A percentile compares a stretch with the other conserved stretches of the same genome.
Evolutionary conservation across 2,329 filamentous ascomycete species (phyloP).

Genomic region (Hypoxylon sp.): DNA sequence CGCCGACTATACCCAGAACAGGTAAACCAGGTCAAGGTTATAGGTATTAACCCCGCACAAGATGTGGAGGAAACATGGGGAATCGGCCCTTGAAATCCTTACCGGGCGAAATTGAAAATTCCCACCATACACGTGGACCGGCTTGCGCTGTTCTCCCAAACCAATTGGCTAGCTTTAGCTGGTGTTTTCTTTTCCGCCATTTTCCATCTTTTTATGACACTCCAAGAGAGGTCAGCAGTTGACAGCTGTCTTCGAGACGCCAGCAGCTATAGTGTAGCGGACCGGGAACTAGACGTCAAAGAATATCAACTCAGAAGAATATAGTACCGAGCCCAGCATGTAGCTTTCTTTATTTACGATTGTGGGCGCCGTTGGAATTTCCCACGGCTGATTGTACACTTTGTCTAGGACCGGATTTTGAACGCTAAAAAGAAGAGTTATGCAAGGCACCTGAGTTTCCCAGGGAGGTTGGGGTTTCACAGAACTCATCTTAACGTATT

Average conservation of each 20-base stretch:
- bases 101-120: slow-evolving; percentile 25
- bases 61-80: slow-evolving; percentile 33
- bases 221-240: slow-evolving; percentile 15
- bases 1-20: slow-evolving; percentile 12
- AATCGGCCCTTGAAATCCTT: slow-evolving; percentile 37
- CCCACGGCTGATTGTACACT: background rate
- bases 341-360: slow-evolving; percentile 2
- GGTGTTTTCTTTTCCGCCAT: slow-evolving; percentile 8
- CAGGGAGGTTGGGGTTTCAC: slow-evolving; percentile 37
- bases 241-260: slow-evolving; percentile 12
- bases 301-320: slow-evolving; percentile 5
- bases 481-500: slow-evolving; percentile 25
- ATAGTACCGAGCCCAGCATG: background rate
- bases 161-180: slow-evolving; percentile 13
- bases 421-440: slow-evolving; percentile 30
- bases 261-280: slow-evolving; percentile 16
- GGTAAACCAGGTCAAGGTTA: slow-evolving; percentile 9
- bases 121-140: slow-evolving; percentile 34
- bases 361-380: slow-evolving; percentile 16
- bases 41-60: slow-evolving; percentile 35
- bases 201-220: slow-evolving; percentile 4
- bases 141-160: slow-evolving; percentile 24
- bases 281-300: slow-evolving; percentile 6
- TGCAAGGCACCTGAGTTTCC: slow-evolving; percentile 36
- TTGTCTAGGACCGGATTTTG: slow-evolving; percentile 2